Conservation (phyloP, 805 yeast species). For the Candida mattraensis region DNA sequence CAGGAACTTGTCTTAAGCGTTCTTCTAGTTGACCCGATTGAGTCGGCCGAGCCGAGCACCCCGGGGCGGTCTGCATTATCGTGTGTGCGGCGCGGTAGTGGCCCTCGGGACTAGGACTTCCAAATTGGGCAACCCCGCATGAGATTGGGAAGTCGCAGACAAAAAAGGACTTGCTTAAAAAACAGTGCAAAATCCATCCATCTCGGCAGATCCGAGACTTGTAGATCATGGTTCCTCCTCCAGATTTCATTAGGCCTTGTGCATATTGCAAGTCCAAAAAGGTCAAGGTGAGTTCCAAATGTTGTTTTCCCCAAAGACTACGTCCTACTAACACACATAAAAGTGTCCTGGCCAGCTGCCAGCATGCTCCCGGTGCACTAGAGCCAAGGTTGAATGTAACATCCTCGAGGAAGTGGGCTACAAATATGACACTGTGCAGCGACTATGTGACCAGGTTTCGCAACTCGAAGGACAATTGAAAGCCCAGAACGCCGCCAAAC, state of each 20-base stretch:
- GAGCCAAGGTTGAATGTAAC: constrained; percentile 20
- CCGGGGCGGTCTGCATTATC: too few species aligned
- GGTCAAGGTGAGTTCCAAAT: constrained; percentile 22
- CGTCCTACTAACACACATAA: neutral
- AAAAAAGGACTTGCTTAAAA: too few species aligned
- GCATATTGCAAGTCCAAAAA: constrained; percentile 25
- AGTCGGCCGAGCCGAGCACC: too few species aligned
- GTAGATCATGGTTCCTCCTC: constrained; percentile 8
- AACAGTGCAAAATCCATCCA: too few species aligned
- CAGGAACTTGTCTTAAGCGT: too few species aligned
- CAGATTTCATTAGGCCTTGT: constrained; percentile 24
- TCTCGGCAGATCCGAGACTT: too few species aligned
- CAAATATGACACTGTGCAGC: constrained; percentile 23
- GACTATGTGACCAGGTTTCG: constrained; percentile 11
- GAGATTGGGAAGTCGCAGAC: too few species aligned
- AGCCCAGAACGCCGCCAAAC: neutral
- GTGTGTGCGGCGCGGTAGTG: too few species aligned
- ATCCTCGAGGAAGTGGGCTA: constrained; percentile 23
- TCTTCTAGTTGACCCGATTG: too few species aligned
- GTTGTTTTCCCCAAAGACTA: too few species aligned
- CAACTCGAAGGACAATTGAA: constrained; percentile 20
- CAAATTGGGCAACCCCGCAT: too few species aligned
- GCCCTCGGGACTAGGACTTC: too few species aligned
- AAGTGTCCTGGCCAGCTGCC: constrained; percentile 28
- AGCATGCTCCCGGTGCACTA: constrained; percentile 20